Evolutionary conservation across 202 grass and related monocot genomes (phyloP), one percentile per base, ranked within the genome.

Genomic region (Brachypodium distachyon): DNA sequence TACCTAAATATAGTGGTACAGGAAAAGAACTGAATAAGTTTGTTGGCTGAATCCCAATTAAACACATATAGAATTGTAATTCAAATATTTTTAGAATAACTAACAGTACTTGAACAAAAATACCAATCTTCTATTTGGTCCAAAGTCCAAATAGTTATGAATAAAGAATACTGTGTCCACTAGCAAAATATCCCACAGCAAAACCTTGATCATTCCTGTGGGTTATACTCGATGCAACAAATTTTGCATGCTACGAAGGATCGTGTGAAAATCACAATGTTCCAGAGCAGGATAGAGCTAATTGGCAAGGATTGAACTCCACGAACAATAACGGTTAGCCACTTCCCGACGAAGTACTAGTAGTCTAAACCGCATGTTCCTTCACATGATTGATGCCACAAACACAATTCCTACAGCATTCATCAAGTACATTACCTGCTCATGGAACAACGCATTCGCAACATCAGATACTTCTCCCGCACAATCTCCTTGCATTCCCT

Each of bases 391-490:
- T 4, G 60, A 56, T 40, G 25, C 2, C 7, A 65, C 17, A 31
- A 55, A 44, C 9, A 66, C 19, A 66, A 28, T 14, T 39, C 17
- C 6, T 32, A 0, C 2, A 33, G 9, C 43, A 47, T 3, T 44
- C 37, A 18, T 31, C 41, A 72, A 56, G 47, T 12, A 9, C 7
- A 1, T 41, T 64, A 88, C 86, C 86, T 84, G 77, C 54, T 84
- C 65, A 51, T n/a, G 42, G 69, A 85, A 81, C 63, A 80, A 63
- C 12, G 81, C 77, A 72, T 80, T 66, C 28, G 72, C 52, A 60
- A 34, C 44, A 49, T 41, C 48, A 52, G 64, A 3, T 9, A 76
- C 72, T 65, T 71, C 74, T 62, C 74, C 76, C 38, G 55, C 70
- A 31, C 46, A 47, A 71, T 32, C 70, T 21, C 48, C 77, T 32